Evolutionary conservation across 768 basidiomycete genomes (phyloP).

Genomic region (Exidia glandulosa): DNA sequence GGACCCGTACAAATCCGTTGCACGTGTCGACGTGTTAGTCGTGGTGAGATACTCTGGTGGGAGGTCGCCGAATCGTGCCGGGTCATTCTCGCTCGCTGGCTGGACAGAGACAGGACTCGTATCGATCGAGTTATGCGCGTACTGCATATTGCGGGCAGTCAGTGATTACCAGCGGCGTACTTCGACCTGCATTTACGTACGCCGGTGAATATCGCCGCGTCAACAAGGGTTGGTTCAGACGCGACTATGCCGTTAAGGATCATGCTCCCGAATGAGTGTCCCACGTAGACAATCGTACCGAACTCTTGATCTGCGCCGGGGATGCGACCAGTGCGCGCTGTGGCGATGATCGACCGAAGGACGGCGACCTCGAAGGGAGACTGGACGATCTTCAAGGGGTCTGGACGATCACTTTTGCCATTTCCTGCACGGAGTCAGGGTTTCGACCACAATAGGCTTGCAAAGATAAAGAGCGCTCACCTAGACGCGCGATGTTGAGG

Average conservation of each 20-base stretch:
- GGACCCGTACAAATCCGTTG: neutral
- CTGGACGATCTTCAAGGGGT: neutral
- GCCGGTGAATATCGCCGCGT: neutral
- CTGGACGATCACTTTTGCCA: neutral
- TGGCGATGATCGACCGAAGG: neutral
- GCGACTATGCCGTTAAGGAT: neutral
- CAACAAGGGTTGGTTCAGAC: neutral
- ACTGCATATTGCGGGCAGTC: neutral
- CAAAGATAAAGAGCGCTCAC: neutral
- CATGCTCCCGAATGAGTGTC: neutral
- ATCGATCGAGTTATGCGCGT: neutral
- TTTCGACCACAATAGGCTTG: neutral
- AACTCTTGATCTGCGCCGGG: neutral
- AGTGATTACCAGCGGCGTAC: neutral
- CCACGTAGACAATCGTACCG: neutral
- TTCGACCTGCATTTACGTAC: neutral
- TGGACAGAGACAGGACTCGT: neutral
- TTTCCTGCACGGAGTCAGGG: neutral
- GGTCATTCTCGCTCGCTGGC: neutral
- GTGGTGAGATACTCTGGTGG: neutral
- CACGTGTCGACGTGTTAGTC: neutral
- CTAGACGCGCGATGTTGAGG: slow-evolving; percentile 11
- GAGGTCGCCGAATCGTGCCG: neutral
- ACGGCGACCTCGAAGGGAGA: neutral
- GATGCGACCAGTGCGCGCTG: neutral